Base-by-base conservation (phyloP, 805 yeast species). In the Hanseniaspora vineae region DNA sequence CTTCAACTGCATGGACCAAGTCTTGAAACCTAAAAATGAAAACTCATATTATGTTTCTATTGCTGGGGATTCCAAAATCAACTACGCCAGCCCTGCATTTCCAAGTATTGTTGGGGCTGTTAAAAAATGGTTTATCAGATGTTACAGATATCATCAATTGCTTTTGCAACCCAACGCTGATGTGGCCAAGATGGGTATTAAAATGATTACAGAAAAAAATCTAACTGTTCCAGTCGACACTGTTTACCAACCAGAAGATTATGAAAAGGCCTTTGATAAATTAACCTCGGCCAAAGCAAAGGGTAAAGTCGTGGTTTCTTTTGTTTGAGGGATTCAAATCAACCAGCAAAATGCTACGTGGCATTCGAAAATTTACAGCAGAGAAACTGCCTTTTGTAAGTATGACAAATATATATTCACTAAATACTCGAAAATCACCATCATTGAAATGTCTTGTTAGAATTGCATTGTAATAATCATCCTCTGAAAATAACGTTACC, bases 301-400 rank as follows among this genome's bases (percentile, higher is more conserved):
- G 46, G 95, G 94, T 35, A 84, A 84, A 60, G 68, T 82, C 31
- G 72, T 84, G 11, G 37, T 66, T 17, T 14, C 17, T 9, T 37
- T 37, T 37, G 6, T 4, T 15, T 17, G 17, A 37, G n/a, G n/a
- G n/a, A n/a, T n/a, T n/a, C n/a, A n/a, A n/a, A n/a, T n/a, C n/a
- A n/a, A n/a, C n/a, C n/a, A n/a, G n/a, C n/a, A n/a, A n/a, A n/a
- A n/a, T n/a, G n/a, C n/a, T n/a, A n/a, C n/a, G n/a, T n/a, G n/a
- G n/a, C n/a, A n/a, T n/a, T n/a, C n/a, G n/a, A n/a, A n/a, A n/a
- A n/a, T n/a, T n/a, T n/a, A n/a, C n/a, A n/a, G n/a, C n/a, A n/a
- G n/a, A n/a, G n/a, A n/a, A n/a, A n/a, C n/a, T n/a, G n/a, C n/a
- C n/a, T n/a, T n/a, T n/a, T n/a, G n/a, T n/a, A n/a, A n/a, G n/a